Evolutionary conservation across 352 stramenopile genomes (phyloP).

Genomic region (Phytophthora niederhauseri): DNA sequence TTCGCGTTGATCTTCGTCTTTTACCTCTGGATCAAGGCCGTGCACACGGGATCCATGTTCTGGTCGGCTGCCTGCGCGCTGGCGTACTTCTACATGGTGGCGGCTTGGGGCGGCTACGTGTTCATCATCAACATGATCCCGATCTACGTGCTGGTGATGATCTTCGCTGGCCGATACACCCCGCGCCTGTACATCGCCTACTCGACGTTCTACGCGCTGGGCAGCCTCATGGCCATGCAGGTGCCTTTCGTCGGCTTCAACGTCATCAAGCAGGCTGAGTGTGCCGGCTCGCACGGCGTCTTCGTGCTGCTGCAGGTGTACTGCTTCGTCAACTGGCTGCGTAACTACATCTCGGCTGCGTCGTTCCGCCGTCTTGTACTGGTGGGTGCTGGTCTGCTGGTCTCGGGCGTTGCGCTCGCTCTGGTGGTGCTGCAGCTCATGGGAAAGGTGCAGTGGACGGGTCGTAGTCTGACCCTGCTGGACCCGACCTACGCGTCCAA

Average conservation of each 20-base stretch:
- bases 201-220: constrained; percentile 97
- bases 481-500: constrained; percentile 94
- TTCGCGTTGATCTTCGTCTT: constrained; percentile 98
- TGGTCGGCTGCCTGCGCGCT: constrained; percentile 85
- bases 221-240: constrained; percentile 96
- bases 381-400: constrained; percentile 57
- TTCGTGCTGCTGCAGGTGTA: constrained; percentile 94
- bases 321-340: constrained; percentile 78
- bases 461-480: constrained; percentile 89
- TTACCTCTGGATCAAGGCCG: constrained; percentile 96
- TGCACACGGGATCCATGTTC: constrained; percentile 92
- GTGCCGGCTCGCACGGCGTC: constrained; percentile 87
- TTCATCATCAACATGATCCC: constrained; percentile 99
- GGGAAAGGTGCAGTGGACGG: constrained; percentile 91
- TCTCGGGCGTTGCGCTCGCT: constrained; percentile 55
- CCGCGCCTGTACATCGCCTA: constrained; percentile 97
- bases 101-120: constrained; percentile 97
- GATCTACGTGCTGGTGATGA: constrained; percentile 95
- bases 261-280: constrained; percentile 92
- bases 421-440: constrained; percentile 83
- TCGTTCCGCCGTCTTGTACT: constrained; percentile 82
- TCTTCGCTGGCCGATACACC: constrained; percentile 94
- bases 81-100: constrained; percentile 98
- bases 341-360: constrained; percentile 72
- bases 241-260: constrained; percentile 98